Base-by-base conservation (phyloP, 2,329 filamentous ascomycete species). In the Aspergillus pseudoviridinutans region DNA sequence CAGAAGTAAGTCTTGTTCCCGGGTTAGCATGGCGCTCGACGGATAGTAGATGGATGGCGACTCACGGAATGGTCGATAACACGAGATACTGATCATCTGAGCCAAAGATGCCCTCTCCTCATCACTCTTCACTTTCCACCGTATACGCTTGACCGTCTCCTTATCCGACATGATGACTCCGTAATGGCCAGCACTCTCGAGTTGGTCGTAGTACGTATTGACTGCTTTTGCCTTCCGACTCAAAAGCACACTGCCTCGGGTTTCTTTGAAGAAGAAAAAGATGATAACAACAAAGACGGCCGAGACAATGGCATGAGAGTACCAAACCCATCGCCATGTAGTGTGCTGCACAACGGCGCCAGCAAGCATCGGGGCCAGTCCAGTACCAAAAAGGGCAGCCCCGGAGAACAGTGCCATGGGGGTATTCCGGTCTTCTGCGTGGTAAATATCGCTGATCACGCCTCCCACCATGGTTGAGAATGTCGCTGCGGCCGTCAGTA, bases 381-480 rank as follows among this genome's bases (percentile, higher is more conserved):
- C 91, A 0, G 91, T 95, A 0, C 91, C 93, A 9, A 88, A 81
- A 0, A 97, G 77, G 0, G 91, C 92, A 3, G 81, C 80, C 0
- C 88, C 90, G n/a, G 88, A 89, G 72, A 96, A 97, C 0, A 96
- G 71, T 0, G 91, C 88, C 93, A 97, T 96, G 0, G 92, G 90
- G 0, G 88, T 91, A 66, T 97, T 96, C 35, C 93, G 82, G 49
- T 90, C 87, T 58, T 89, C 78, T 9, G 90, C 85, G 50, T 87
- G 84, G 76, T 92, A 96, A 58, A 96, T 84, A 68, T 97, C 92
- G 52, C 89, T 88, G 44, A 97, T 88, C 3, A 97, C 89, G 3
- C 92, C 92, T n/a, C 92, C 92, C 0, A 96, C 88, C 82, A 96
- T 92, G 24, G 91, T 94, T 49, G 88, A 91, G 69, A 95, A 96